Conservation (phyloP, 2,329 filamentous ascomycete species). For the Corynespora cassiicola region DNA sequence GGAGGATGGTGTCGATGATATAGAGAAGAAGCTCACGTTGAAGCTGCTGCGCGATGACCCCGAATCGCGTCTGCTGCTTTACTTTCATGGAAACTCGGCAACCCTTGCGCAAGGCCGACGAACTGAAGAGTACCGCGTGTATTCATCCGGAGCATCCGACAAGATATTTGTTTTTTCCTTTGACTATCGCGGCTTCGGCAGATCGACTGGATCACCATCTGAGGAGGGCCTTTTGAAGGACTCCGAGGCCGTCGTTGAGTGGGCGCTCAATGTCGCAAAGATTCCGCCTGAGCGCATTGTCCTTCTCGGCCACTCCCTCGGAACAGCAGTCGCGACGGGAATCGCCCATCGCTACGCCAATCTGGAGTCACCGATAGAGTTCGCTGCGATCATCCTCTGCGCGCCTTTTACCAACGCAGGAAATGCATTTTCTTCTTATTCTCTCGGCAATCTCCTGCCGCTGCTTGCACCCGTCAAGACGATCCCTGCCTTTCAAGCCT, state of each 20-base stretch:
- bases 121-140: slow-evolving; percentile 76
- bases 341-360: slow-evolving; percentile 73
- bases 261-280: slow-evolving; percentile 70
- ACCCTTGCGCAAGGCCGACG: slow-evolving; percentile 80
- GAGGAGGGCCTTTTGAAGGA: slow-evolving; percentile 84
- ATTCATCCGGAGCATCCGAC: slow-evolving; percentile 66
- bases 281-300: slow-evolving; percentile 77
- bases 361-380: slow-evolving; percentile 68
- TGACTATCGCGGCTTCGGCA: slow-evolving; percentile 90
- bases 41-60: slow-evolving; percentile 59
- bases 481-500: slow-evolving; percentile 68
- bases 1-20: slow-evolving; percentile 44
- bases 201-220: slow-evolving; percentile 77
- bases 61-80: slow-evolving; percentile 62
- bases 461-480: slow-evolving; percentile 75
- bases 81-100: slow-evolving; percentile 69
- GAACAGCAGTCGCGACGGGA: slow-evolving; percentile 81
- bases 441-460: slow-evolving; percentile 76
- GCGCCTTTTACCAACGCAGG: slow-evolving; percentile 80
- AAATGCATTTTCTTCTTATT: slow-evolving; percentile 77
- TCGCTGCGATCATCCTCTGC: slow-evolving; percentile 81
- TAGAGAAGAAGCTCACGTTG: slow-evolving; percentile 57
- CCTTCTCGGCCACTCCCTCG: slow-evolving; percentile 84
- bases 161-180: slow-evolving; percentile 77
- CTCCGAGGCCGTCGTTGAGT: slow-evolving; percentile 75